Evolutionary conservation across 495 filamentous ascomycete genomes (phyloP).

Genomic region (Podospora bellae-mahoneyi): DNA sequence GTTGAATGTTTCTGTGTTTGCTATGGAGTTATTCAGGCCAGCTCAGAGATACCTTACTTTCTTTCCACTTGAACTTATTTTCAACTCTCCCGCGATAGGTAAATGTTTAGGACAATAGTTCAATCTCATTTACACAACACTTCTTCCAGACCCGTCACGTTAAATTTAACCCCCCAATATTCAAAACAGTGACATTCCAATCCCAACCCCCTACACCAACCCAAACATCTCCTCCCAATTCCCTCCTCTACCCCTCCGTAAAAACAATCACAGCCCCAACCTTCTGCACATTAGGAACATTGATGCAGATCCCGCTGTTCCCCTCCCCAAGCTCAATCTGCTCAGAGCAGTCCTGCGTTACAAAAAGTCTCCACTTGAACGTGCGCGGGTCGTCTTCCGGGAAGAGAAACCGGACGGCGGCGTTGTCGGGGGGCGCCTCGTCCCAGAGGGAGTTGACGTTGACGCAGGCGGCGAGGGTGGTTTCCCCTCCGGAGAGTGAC

Average conservation of each 20-base stretch:
- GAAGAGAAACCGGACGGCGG: conserved; percentile 3
- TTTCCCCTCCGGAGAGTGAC: background rate
- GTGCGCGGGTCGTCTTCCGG: background rate
- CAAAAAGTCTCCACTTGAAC: background rate
- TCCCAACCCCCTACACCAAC: background rate
- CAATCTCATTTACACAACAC: too few relatives aligned
- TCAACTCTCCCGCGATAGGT: too few relatives aligned
- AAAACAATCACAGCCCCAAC: background rate
- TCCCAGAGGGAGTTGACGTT: conserved; percentile 10
- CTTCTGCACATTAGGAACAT: background rate
- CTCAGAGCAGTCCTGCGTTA: background rate
- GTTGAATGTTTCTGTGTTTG: background rate
- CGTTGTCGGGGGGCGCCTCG: background rate
- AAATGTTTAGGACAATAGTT: too few relatives aligned
- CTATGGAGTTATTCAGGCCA: background rate
- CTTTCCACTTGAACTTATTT: too few relatives aligned
- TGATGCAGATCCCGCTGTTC: background rate
- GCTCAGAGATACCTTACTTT: background rate
- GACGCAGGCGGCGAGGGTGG: conserved; percentile 9
- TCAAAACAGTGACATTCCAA: background rate
- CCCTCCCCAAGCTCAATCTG: background rate
- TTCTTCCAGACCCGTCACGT: too few relatives aligned
- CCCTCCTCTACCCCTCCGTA: background rate
- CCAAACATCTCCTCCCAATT: background rate
- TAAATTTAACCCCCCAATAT: too few relatives aligned